Evolutionary conservation across 1,284 basidiomycete species (phyloP), one percentile per base, ranked within the genome.

Genomic region (Marasmius sp.): DNA sequence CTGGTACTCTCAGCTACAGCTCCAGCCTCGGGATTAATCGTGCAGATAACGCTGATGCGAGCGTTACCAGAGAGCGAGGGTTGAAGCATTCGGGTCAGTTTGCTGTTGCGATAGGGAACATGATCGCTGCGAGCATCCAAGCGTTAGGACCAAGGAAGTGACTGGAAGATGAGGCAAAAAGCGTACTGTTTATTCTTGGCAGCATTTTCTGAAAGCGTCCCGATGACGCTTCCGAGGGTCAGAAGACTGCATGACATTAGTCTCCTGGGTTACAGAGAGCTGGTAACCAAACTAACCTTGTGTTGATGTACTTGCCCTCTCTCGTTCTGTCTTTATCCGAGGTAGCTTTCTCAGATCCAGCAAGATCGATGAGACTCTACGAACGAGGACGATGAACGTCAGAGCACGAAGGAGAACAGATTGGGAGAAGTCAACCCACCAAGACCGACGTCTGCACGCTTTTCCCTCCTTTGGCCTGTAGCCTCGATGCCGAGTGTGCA

Each of bases 101-200:
- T 98, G 53, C 94, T 96, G 74, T 98, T 97, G 51, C 97, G 90
- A 77, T 93, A 99, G 3, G 97, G 97, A 12, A 98, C 89, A 71
- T 97, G 94, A 67, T 94, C 92, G 55, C 89, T 90, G 66, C 43
- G 60, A 37, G 20, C 6, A 52, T 14, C 34, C 55, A 58, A 56
- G 52, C 16, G 65, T 57, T 56, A 57, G 37, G 11, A 16, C 27
- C 16, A n/a, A n/a, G 20, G 27, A 12, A 8, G 22, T 38, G 20
- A 38, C 33, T 1, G 36, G 47, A 12, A 20, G 38, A 50, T 10
- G 36, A 48, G 38, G 22, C 18, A 34, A 27, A 55, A 22, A 7
- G 54, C 18, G 45, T 60, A 92, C 88, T 71, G 85, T 75, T 91
- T 93, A 65, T 85, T 84, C 74, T 91, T 92, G 0, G 89, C 83